A percentile compares a stretch with the other conserved stretches of the same genome.
These are phyloP conservation scores for Rubus idaeus DNA, from an alignment of 306 rosid species.

Conservation along the genomic window DNA sequence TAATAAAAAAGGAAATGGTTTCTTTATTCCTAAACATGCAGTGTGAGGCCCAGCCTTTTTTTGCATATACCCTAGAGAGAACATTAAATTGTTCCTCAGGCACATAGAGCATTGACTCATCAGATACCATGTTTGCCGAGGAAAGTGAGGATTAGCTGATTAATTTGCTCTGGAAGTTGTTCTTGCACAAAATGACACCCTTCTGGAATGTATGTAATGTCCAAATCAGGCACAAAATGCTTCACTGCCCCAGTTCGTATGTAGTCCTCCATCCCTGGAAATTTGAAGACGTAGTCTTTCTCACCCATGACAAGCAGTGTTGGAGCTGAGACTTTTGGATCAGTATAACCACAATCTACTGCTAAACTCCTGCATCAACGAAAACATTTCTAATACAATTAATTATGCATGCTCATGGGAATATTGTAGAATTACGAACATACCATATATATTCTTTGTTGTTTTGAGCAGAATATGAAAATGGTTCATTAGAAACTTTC, in stretches of 20 bases:
- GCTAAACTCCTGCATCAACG: slow-evolving; percentile 16
- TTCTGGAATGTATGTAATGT: slow-evolving; percentile 37
- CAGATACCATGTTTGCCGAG: slow-evolving; percentile 34
- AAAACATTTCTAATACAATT: neutral
- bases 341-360: slow-evolving; percentile 35
- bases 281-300: slow-evolving; percentile 43
- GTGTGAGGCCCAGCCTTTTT: too few relatives aligned
- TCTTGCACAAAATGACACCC: slow-evolving; percentile 60
- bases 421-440: neutral
- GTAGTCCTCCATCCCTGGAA: slow-evolving; percentile 43
- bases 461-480: neutral
- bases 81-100: neutral
- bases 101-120: neutral
- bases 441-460: neutral
- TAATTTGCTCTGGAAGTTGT: slow-evolving; percentile 56
- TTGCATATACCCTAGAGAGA: neutral
- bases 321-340: slow-evolving; percentile 42
- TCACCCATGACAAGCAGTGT: slow-evolving; percentile 54
- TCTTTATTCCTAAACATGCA: too few relatives aligned
- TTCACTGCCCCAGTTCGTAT: slow-evolving; percentile 40
- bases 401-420: neutral
- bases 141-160: slow-evolving; percentile 46
- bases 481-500: neutral
- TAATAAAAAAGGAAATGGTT: too few relatives aligned
- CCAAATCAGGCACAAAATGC: slow-evolving; percentile 50